A percentile compares a stretch with the other conserved stretches of the same genome.
These are phyloP conservation scores for Macadamia tetraphylla DNA, from an alignment of 164 flowering plant species.

Conservation along the genomic window DNA sequence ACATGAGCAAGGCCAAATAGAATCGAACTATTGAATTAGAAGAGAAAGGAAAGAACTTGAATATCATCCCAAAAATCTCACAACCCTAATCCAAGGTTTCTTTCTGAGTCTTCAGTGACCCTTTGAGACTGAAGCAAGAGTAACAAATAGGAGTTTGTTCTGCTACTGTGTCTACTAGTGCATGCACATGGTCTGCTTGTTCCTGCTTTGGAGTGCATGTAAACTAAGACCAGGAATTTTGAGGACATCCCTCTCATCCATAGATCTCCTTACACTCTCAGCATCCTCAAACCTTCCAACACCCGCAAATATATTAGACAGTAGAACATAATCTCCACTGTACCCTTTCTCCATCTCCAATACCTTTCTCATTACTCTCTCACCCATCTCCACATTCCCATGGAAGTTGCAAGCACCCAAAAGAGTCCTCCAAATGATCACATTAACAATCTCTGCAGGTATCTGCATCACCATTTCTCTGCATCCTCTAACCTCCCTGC, in stretches of 20 bases:
- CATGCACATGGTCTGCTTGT: too few relatives aligned
- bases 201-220: too few relatives aligned
- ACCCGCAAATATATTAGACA: constrained; percentile 53
- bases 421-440: constrained; percentile 59
- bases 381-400: constrained; percentile 50
- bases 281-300: constrained; percentile 47
- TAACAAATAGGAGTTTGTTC: too few relatives aligned
- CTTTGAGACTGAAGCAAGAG: too few relatives aligned
- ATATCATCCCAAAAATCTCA: too few relatives aligned
- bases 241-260: constrained; percentile 34
- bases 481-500: constrained; percentile 47
- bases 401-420: constrained; percentile 59
- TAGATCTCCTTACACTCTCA: constrained; percentile 39
- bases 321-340: constrained; percentile 56
- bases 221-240: constrained; percentile 40
- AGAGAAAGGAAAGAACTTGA: too few relatives aligned
- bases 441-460: constrained; percentile 31
- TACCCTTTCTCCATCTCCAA: constrained; percentile 48
- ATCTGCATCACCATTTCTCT: constrained; percentile 41
- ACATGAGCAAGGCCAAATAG: too few relatives aligned
- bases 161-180: too few relatives aligned
- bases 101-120: too few relatives aligned
- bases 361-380: constrained; percentile 44
- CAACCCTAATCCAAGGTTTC: too few relatives aligned
- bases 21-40: too few relatives aligned